Evolutionary conservation across 306 rosid genomes (phyloP).

Genomic region (Cicer yamashitae): DNA sequence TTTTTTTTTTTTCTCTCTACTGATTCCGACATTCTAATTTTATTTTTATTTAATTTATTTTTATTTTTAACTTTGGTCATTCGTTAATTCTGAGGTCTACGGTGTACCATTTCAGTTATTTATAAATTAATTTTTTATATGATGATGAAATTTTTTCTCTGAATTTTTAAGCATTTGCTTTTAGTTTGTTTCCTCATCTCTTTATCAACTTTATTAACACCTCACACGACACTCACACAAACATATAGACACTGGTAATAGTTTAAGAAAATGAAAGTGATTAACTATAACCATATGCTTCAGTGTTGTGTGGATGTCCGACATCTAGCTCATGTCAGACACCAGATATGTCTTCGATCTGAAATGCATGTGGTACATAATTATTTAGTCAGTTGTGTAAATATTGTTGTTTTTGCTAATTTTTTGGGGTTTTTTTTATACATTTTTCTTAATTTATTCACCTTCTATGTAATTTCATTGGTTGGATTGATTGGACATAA

Average conservation of each 20-base stretch:
- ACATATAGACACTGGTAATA: too few species aligned
- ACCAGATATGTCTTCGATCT: too few species aligned
- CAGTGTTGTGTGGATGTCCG: too few species aligned
- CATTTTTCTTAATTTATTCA: neutral
- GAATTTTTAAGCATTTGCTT: constrained; percentile 19
- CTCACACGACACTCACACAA: too few species aligned
- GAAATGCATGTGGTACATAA: too few species aligned
- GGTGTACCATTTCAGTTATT: neutral
- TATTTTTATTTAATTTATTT: too few species aligned
- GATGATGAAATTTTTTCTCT: constrained; percentile 9
- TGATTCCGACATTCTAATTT: neutral
- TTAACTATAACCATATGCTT: too few species aligned
- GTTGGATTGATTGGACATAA: constrained; percentile 7
- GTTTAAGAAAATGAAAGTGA: too few species aligned
- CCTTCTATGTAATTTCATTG: constrained; percentile 18
- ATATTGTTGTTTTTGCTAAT: neutral
- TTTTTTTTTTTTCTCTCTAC: neutral
- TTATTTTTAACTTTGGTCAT: neutral
- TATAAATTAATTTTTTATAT: neutral
- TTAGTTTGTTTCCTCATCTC: neutral
- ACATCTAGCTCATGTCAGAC: too few species aligned
- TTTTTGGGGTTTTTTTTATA: neutral
- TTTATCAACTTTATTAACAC: neutral
- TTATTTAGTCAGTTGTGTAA: neutral
- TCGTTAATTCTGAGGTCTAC: neutral